Evolutionary conservation across 352 stramenopile species (phyloP).

Genomic region (Phytophthora hibernalis): DNA sequence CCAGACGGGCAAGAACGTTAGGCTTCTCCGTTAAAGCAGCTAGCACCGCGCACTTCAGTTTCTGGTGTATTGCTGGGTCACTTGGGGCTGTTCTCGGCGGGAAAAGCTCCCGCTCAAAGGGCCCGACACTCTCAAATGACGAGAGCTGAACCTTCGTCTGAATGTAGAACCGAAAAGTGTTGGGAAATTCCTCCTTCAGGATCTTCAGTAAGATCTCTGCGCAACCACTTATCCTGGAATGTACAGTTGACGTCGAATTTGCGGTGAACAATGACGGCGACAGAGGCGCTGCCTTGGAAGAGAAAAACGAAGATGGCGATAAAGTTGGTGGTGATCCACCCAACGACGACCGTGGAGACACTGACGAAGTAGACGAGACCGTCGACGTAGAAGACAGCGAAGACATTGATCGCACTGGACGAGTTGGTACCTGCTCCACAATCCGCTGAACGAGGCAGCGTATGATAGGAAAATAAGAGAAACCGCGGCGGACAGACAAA

Average conservation of each 20-base stretch:
- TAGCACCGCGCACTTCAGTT: slow-evolving; percentile 64
- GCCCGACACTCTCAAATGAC: slow-evolving; percentile 77
- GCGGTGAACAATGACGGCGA: slow-evolving; percentile 50
- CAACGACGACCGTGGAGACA: slow-evolving; percentile 41
- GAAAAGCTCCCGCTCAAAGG: slow-evolving; percentile 77
- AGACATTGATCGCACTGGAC: slow-evolving; percentile 37
- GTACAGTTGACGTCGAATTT: slow-evolving; percentile 42
- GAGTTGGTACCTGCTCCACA: slow-evolving; percentile 48
- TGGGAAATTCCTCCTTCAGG: slow-evolving; percentile 72
- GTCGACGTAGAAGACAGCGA: slow-evolving; percentile 53
- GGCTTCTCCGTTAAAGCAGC: slow-evolving; percentile 54
- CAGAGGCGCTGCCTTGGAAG: slow-evolving; percentile 24
- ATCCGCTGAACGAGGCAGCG: slow-evolving; percentile 61
- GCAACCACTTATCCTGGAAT: slow-evolving; percentile 68
- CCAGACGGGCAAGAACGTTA: slow-evolving; percentile 54
- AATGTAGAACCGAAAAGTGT: slow-evolving; percentile 82
- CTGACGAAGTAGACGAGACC: slow-evolving; percentile 48
- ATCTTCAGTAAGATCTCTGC: slow-evolving; percentile 74
- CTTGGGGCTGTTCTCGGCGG: slow-evolving; percentile 55
- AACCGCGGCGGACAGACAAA: slow-evolving; percentile 56
- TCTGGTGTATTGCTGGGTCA: slow-evolving; percentile 60
- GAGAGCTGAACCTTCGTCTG: slow-evolving; percentile 71
- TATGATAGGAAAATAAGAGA: slow-evolving; percentile 55
- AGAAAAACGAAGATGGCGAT: slow-evolving; percentile 39
- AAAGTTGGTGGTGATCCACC: slow-evolving; percentile 29